Percentiles rank a stretch among this genome's conserved stretches.
Conservation (phyloP, 2,329 filamentous ascomycete species). For the Colletotrichum destructivum region DNA sequence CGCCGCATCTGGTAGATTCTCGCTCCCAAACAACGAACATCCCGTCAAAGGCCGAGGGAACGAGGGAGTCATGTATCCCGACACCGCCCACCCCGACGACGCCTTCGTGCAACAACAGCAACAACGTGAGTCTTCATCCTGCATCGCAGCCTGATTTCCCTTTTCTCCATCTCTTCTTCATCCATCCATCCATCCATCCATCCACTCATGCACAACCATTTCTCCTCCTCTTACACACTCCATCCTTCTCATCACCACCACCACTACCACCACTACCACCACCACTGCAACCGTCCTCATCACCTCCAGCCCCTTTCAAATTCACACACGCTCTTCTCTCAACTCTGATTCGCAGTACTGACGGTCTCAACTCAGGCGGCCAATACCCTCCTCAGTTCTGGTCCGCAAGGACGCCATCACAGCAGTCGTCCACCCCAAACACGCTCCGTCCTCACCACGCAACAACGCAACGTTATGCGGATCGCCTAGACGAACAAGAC, state of each 20-base stretch:
- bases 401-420: slow-evolving; percentile 45
- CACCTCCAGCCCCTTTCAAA: slow-evolving; percentile 15
- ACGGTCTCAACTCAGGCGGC: slow-evolving; percentile 43
- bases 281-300: not conserved
- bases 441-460: slow-evolving; percentile 41
- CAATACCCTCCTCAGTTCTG: slow-evolving; percentile 43
- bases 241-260: slow-evolving; percentile 9
- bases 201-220: not conserved
- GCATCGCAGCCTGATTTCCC: slow-evolving; percentile 4
- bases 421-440: slow-evolving; percentile 44
- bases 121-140: slow-evolving; percentile 30
- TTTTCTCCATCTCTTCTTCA: slow-evolving; percentile 3
- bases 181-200: not conserved
- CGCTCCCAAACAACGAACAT: not conserved
- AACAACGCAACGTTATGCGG: slow-evolving; percentile 37
- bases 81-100: slow-evolving; percentile 29
- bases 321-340: slow-evolving; percentile 10
- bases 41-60: slow-evolving; percentile 11
- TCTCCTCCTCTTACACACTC: slow-evolving; percentile 9
- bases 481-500: slow-evolving; percentile 43
- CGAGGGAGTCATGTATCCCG: slow-evolving; percentile 34
- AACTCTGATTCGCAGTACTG: slow-evolving; percentile 33
- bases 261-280: no score
- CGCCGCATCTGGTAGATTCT: slow-evolving; percentile 22
- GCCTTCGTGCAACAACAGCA: slow-evolving; percentile 30